Evolutionary conservation across 257 asterid genomes (phyloP).

Genomic region (Nicotiana otophora): DNA sequence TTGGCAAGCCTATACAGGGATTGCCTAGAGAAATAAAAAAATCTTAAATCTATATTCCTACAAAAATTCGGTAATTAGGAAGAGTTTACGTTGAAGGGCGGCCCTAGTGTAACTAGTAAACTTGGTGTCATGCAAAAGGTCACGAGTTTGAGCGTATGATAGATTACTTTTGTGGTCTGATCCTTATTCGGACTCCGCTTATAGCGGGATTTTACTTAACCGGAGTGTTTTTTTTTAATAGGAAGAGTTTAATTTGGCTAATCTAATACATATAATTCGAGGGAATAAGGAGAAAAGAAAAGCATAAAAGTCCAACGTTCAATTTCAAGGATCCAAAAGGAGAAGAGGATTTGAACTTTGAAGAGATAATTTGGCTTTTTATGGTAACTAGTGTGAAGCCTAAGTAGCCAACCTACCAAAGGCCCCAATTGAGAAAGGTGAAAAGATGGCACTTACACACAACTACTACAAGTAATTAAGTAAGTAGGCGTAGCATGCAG

Average conservation of each 20-base stretch:
- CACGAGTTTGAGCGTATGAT: too few relatives aligned
- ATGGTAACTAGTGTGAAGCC: slow-evolving; percentile 27
- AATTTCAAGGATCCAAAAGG: slow-evolving; percentile 10
- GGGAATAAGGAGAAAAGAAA: neutral
- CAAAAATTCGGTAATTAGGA: too few relatives aligned
- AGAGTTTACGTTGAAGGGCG: too few relatives aligned
- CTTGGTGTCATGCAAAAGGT: too few relatives aligned
- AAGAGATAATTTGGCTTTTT: slow-evolving; percentile 34
- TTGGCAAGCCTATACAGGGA: too few relatives aligned
- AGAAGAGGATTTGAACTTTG: neutral
- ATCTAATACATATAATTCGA: too few relatives aligned
- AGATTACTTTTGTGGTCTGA: accelerated
- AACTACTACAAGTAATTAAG: neutral
- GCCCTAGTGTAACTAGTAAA: too few relatives aligned
- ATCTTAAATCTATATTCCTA: too few relatives aligned
- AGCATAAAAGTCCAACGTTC: neutral
- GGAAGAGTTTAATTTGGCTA: too few relatives aligned
- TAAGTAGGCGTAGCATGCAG: slow-evolving; percentile 20
- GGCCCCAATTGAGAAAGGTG: slow-evolving; percentile 9
- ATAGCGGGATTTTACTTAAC: too few relatives aligned
- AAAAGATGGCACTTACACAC: neutral
- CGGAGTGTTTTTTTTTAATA: too few relatives aligned
- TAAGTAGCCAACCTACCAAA: neutral
- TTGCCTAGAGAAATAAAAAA: too few relatives aligned
- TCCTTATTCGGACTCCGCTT: accelerated